phyloP scores from a whole-genome alignment of 257 asterid species.

The Jacaranda copaia region DNA sequence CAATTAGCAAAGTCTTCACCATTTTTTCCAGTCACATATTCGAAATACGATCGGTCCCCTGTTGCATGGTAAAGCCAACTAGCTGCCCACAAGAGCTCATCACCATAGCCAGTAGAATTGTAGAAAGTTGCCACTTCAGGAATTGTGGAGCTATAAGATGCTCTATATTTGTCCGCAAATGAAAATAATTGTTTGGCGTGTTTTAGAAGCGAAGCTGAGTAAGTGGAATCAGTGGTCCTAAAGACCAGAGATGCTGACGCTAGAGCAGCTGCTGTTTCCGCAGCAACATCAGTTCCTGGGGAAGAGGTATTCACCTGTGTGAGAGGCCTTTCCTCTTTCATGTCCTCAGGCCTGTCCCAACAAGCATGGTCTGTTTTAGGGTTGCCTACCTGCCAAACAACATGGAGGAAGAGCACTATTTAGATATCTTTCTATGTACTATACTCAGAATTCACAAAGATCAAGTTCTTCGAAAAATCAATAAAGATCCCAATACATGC shows the following conservation, averaged over 20 bases:
- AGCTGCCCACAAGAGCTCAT: constrained; percentile 99
- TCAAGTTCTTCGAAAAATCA: background rate
- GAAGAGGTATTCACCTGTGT: constrained; percentile 72
- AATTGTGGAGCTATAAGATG: constrained; percentile 70
- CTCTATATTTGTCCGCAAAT: constrained; percentile 84
- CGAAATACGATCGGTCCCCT: constrained; percentile 62
- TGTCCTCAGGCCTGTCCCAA: constrained; percentile 91
- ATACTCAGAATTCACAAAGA: background rate
- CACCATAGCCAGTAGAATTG: constrained; percentile 95
- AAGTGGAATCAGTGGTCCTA: constrained; percentile 57
- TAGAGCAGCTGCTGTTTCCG: constrained; percentile 96
- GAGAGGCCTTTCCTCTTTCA: constrained; percentile 74
- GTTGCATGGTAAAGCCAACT: constrained; percentile 97
- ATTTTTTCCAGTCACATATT: constrained; percentile 77
- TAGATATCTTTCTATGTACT: background rate
- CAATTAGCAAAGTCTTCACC: constrained; percentile 76
- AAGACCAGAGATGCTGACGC: constrained; percentile 95
- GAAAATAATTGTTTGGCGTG: constrained; percentile 83
- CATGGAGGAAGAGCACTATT: constrained; percentile 10
- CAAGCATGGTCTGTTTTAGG: constrained; percentile 78
- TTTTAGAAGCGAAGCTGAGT: constrained; percentile 74
- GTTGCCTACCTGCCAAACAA: constrained; percentile 72
- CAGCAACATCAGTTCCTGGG: constrained; percentile 95
- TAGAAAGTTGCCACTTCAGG: constrained; percentile 79
- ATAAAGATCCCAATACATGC: background rate